Percentiles rank a stretch among this genome's conserved stretches.
These are phyloP conservation scores for Hygrophoropsis aurantiaca DNA, from an alignment of 768 basidiomycete species.

Conservation along the genomic window DNA sequence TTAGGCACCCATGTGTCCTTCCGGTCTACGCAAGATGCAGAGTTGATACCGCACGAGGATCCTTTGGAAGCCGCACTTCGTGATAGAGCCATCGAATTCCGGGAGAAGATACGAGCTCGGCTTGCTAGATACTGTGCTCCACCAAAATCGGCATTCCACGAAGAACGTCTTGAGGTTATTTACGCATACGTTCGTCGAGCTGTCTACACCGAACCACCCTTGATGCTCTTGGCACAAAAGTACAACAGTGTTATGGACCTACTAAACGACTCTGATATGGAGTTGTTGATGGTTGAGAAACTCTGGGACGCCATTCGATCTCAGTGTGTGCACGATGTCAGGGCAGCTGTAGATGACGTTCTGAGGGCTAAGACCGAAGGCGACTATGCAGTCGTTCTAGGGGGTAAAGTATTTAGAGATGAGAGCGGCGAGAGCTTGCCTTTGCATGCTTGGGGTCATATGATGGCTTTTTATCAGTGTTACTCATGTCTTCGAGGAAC, in stretches of 20 bases:
- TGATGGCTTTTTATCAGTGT: slow-evolving; percentile 27
- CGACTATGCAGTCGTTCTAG: slow-evolving; percentile 30
- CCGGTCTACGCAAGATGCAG: slow-evolving; percentile 7
- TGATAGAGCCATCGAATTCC: slow-evolving; percentile 29
- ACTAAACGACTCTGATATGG: slow-evolving; percentile 28
- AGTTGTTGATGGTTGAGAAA: slow-evolving; percentile 31
- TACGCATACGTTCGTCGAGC: slow-evolving; percentile 37
- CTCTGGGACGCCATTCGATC: slow-evolving; percentile 30
- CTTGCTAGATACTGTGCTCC: slow-evolving; percentile 35
- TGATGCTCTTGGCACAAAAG: slow-evolving; percentile 37
- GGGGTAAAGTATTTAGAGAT: slow-evolving; percentile 33
- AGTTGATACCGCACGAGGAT: slow-evolving; percentile 17
- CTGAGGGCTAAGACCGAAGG: slow-evolving; percentile 22
- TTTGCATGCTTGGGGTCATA: slow-evolving; percentile 36
- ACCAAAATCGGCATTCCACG: slow-evolving; percentile 26
- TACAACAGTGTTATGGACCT: slow-evolving; percentile 29
- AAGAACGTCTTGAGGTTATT: slow-evolving; percentile 35
- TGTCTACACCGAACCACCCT: slow-evolving; percentile 34
- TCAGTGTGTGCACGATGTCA: slow-evolving; percentile 29
- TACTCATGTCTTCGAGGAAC: slow-evolving; percentile 31
- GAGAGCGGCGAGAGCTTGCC: slow-evolving; percentile 27
- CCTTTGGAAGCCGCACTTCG: slow-evolving; percentile 34
- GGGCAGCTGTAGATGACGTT: slow-evolving; percentile 30
- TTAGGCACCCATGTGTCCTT: slow-evolving; percentile 4
- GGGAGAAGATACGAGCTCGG: slow-evolving; percentile 31